Evolutionary conservation across 1,284 basidiomycete genomes (phyloP), one percentile per base, ranked within the genome.

Genomic region (Cryptococcus sp.): DNA sequence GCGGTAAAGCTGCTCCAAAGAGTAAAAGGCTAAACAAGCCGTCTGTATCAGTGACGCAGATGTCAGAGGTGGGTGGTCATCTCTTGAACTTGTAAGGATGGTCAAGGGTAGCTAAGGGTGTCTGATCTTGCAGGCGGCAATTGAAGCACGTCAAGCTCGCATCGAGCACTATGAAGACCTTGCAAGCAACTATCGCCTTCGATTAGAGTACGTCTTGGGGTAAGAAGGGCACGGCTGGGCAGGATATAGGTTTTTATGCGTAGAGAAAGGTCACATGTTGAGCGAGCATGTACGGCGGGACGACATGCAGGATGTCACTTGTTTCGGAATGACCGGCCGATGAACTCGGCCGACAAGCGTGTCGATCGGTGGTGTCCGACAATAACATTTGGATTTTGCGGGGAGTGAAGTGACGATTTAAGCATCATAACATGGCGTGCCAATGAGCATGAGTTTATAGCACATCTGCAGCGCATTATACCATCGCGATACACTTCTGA

Each of bases 131-230:
- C 48, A 70, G 66, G 62, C 59, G 17, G 57, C 44, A 8, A n/a
- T 52, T 7, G 16, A 46, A 25, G 63, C 66, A 40, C 45, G 66
- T 37, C 26, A 59, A 39, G 49, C 49, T 38, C 43, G 66, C 25
- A 57, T 68, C n/a, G 50, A 50, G 49, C 63, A 68, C 50, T 70
- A 66, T 34, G n/a, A 45, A 25, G 62, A 70, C 38, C 51, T 68
- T 5, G 54, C 62, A 19, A 19, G 43, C 19, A 61, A 59, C n/a
- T 66, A 67, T 41, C n/a, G 45, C 15, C 52, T 69, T 7, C 51
- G 56, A 40, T 45, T 69, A 3, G 67, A 69, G 54, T 57, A 58
- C 17, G 65, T 67, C 25, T 51, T 59, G 29, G 61, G 38, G 19
- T 59, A 26, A 50, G 3, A 39, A 39, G 23, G 15, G 16, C 11